A percentile compares a stretch with the other conserved stretches of the same genome.
Conservation (phyloP, 23 red algal genomes). For the Gracilaria caudata region DNA sequence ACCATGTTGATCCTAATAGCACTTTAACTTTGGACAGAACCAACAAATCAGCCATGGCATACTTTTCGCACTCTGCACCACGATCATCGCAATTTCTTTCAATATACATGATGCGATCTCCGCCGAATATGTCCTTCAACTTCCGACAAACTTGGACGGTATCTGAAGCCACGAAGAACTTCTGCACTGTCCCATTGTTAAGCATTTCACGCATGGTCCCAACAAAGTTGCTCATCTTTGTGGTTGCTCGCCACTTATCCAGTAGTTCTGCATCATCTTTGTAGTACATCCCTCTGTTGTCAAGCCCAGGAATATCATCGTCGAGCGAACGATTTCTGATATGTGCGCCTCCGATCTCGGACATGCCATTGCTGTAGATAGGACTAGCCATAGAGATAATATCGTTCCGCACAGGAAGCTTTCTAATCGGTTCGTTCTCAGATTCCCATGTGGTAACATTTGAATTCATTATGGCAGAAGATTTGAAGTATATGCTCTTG, state of each 20-base stretch:
- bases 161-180: constrained; percentile 76
- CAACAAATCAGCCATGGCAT: constrained; percentile 78
- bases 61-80: constrained; percentile 61
- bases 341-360: constrained; percentile 59
- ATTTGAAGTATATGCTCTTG: constrained; percentile 77
- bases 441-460: constrained; percentile 73
- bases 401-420: constrained; percentile 39
- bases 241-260: constrained; percentile 62
- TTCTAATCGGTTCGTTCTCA: constrained; percentile 67
- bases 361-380: constrained; percentile 13
- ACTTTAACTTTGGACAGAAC: constrained; percentile 60
- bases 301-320: constrained; percentile 41
- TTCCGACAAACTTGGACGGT: constrained; percentile 46
- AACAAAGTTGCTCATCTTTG: constrained; percentile 54
- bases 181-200: constrained; percentile 40
- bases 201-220: constrained; percentile 50
- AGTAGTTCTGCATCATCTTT: constrained; percentile 45
- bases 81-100: constrained; percentile 70
- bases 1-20: constrained; percentile 78
- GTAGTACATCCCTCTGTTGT: constrained; percentile 59
- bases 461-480: constrained; percentile 69
- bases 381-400: constrained; percentile 13
- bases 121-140: constrained; percentile 44
- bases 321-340: constrained; percentile 74
- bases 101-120: constrained; percentile 53